phyloP scores from a whole-genome alignment of 768 basidiomycete species.

The Termitomyces sp. region DNA sequence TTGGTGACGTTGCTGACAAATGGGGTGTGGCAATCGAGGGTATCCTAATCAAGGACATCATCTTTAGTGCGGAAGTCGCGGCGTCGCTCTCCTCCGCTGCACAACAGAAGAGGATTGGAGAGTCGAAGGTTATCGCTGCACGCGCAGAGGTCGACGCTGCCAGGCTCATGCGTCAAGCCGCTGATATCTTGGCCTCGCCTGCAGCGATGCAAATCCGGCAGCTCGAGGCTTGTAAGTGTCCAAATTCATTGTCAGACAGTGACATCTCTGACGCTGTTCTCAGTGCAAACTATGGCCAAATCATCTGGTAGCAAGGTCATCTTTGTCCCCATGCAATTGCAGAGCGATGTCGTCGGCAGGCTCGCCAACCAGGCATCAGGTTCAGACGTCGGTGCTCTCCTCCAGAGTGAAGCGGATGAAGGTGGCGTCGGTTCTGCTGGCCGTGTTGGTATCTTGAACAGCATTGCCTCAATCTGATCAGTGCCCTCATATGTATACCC shows the following conservation, averaged over 20 bases:
- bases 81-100: conserved; percentile 92
- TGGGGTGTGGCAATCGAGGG: conserved; percentile 98
- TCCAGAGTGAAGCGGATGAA: conserved; percentile 34
- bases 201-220: conserved; percentile 99
- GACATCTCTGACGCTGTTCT: background rate
- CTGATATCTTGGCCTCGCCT: conserved; percentile 89
- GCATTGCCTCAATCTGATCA: conserved; percentile 39
- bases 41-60: conserved; percentile 92
- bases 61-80: conserved; percentile 87
- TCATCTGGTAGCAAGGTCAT: conserved; percentile 86
- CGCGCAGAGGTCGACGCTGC: conserved; percentile 95
- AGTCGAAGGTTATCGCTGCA: conserved; percentile 93
- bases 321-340: conserved; percentile 90
- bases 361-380: conserved; percentile 26
- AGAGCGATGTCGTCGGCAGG: conserved; percentile 61
- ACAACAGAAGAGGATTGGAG: conserved; percentile 95
- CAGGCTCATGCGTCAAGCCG: conserved; percentile 93
- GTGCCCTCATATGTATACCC: conserved; percentile 1
- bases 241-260: background rate
- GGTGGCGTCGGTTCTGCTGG: conserved; percentile 33
- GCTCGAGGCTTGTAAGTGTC: conserved; percentile 68
- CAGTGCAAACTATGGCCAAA: conserved; percentile 91
- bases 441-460: conserved; percentile 48
- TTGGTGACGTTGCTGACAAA: conserved; percentile 86
- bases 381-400: conserved; percentile 22